Evolutionary conservation across 306 rosid species (phyloP), one percentile per base, ranked within the genome.

Genomic region (Dryas drummondii): DNA sequence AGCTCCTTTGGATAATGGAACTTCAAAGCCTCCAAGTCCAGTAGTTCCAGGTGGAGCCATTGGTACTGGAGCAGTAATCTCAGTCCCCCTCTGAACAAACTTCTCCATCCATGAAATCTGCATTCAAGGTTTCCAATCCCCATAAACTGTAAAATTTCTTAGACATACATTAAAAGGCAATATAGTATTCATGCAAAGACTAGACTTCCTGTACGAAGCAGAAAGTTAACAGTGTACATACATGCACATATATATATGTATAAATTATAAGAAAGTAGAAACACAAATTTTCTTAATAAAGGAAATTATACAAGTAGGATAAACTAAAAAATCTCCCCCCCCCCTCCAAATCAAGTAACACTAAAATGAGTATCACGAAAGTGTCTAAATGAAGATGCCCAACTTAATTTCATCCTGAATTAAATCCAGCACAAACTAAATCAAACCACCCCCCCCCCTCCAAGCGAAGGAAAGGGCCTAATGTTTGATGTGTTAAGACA

Each of bases 21-120:
- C 97, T 80, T 92, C 99, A 82, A 96, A 96, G 79, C 99, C 99
- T 71, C 99, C 99, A 75, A 96, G 98, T 58, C 98, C 99, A 58
- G 99, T 96, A 72, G 99, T 96, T 74, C 92, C 99, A 75, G 88
- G 80, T 49, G 98, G 96, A 79, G 88, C 84, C 93, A 80, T 92
- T 17, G 99, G 99, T 73, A 90, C 99, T 46, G 99, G 99, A 45
- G 99, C 99, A 77, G 94, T 90, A 78, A 96, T 96, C 88, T 96
- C 99, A 70, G 92, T 96, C 75, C 99, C 97, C 81, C 83, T 92
- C 76, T 17, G 93, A 76, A 92, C 75, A 84, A 96, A 92, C 86
- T 96, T 96, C 83, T 92, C 99, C 98, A 96, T 96, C 99, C 99
- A 96, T 6, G 99, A 92, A 81, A 96, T 96, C 99, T 96, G 85